A percentile compares a stretch with the other conserved stretches of the same genome.
These are phyloP conservation scores for Codiaeum variegatum DNA, from an alignment of 441 rosid species.

Conservation along the genomic window DNA sequence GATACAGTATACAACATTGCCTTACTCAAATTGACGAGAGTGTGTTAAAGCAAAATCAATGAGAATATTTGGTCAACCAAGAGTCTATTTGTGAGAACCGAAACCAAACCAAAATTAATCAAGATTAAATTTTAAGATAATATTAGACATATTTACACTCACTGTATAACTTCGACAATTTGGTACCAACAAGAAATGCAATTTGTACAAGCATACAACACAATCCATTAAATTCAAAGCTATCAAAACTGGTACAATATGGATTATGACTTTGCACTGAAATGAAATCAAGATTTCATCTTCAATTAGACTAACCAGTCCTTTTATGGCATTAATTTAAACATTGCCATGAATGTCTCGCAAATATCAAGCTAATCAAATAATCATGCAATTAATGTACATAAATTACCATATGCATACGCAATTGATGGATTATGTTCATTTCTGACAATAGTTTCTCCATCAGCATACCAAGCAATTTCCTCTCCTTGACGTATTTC, in stretches of 20 bases:
- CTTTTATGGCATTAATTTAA: not conserved
- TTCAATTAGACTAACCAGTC: constrained; percentile 3
- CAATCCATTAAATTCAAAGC: not conserved
- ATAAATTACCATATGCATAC: constrained; percentile 83
- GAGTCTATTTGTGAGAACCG: not conserved
- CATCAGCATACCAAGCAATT: constrained; percentile 99
- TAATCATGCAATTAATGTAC: not conserved
- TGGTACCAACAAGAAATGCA: not conserved
- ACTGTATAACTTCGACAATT: not conserved
- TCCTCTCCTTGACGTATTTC: constrained; percentile 98
- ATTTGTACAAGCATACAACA: not conserved
- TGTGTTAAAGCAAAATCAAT: not conserved
- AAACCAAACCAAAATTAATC: constrained; percentile 1
- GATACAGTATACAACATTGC: not conserved
- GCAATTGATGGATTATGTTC: constrained; percentile 86
- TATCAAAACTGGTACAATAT: not conserved
- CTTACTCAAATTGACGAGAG: not conserved
- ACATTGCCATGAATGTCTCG: not conserved
- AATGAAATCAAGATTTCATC: not conserved
- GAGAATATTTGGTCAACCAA: constrained; percentile 3
- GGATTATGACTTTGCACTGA: not conserved
- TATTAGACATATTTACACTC: not conserved
- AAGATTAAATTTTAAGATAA: not conserved
- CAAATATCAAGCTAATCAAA: constrained; percentile 6
- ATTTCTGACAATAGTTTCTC: constrained; percentile 84